Conservation (phyloP, 495 filamentous ascomycete species). For the Penicillium canescens region DNA sequence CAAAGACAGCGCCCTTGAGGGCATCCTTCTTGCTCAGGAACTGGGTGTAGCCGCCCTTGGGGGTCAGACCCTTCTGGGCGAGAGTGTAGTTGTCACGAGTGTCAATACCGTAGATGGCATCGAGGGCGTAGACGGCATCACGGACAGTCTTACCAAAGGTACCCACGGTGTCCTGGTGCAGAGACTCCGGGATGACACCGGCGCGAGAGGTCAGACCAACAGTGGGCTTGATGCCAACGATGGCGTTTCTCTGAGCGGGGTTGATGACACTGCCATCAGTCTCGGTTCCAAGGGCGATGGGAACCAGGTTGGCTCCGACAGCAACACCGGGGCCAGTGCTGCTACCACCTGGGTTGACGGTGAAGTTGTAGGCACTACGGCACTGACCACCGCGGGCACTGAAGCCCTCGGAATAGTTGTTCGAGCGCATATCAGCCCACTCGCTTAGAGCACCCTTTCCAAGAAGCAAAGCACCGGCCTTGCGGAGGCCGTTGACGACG, state of each 20-base stretch:
- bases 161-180: conserved; percentile 68
- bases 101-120: conserved; percentile 66
- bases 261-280: conserved; percentile 75
- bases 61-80: conserved; percentile 54
- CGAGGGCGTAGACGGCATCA: conserved; percentile 65
- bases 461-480: conserved; percentile 66
- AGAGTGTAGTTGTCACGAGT: conserved; percentile 58
- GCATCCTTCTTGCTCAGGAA: conserved; percentile 53
- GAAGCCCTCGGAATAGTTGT: conserved; percentile 70
- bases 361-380: conserved; percentile 67
- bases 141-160: conserved; percentile 64
- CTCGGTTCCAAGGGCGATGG: conserved; percentile 70
- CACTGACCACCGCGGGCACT: conserved; percentile 65
- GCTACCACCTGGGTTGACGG: conserved; percentile 65
- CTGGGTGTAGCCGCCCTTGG: conserved; percentile 53
- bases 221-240: conserved; percentile 68
- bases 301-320: conserved; percentile 61
- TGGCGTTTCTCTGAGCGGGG: conserved; percentile 56
- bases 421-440: conserved; percentile 74
- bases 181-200: conserved; percentile 64
- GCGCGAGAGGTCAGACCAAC: conserved; percentile 64
- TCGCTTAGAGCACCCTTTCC: conserved; percentile 71
- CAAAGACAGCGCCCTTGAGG: conserved; percentile 63
- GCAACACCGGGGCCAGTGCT: conserved; percentile 63
- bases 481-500: conserved; percentile 60